Evolutionary conservation across 768 basidiomycete genomes (phyloP).

Genomic region (Boletus vermiculosoides): DNA sequence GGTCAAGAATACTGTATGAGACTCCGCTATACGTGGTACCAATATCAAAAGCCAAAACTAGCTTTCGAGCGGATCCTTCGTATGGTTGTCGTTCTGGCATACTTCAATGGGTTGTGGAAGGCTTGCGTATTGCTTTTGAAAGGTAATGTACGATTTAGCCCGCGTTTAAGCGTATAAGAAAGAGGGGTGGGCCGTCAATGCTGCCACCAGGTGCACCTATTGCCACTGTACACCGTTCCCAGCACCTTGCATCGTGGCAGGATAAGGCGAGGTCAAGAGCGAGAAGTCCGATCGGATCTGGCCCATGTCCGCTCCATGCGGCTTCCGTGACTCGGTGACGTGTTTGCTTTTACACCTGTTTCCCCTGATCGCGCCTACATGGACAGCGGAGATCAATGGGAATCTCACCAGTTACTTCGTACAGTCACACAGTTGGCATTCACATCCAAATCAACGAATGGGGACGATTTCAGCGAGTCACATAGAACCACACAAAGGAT

Average conservation of each 20-base stretch:
- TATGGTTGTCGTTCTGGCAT: conserved; percentile 38
- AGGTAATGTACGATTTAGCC: not conserved
- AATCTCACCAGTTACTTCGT: not conserved
- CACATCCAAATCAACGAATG: not conserved
- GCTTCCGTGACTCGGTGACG: not conserved
- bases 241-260: conserved; percentile 8
- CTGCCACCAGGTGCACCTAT: not conserved
- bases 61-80: conserved; percentile 39
- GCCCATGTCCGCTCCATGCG: conserved; percentile 5
- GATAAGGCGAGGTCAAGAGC: conserved; percentile 12
- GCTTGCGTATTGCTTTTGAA: not conserved
- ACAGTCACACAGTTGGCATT: not conserved
- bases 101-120: not conserved
- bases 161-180: not conserved
- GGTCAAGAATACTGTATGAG: conserved; percentile 39
- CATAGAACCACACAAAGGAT: not conserved
- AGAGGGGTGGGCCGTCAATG: not conserved
- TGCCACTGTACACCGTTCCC: not conserved
- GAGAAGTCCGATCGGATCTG: conserved; percentile 10
- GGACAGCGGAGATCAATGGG: not conserved
- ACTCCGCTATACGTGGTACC: conserved; percentile 54
- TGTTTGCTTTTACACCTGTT: not conserved
- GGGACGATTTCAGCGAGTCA: not conserved
- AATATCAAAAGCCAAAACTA: conserved; percentile 52
- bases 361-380: not conserved